Base-by-base conservation (phyloP, 2,329 filamentous ascomycete species). In the Apiospora phragmitis region DNA sequence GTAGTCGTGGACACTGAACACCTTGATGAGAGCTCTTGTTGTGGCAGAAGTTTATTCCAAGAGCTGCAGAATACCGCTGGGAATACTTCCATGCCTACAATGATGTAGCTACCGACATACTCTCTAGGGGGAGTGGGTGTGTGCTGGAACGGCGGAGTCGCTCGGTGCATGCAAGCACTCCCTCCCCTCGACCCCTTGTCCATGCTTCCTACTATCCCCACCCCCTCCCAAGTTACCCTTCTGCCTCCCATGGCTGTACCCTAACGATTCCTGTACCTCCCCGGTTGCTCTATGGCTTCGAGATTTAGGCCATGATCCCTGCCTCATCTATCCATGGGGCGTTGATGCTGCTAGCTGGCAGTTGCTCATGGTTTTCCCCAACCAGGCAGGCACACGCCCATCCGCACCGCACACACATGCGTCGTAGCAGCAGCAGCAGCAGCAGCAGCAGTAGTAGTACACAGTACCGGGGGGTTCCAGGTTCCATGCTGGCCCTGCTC, bases 321-420 rank as follows among this genome's bases (percentile, higher is more conserved):
- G 32, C 55, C 32, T 32, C 55, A 35, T 62, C 55, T 62, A 32
- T 67, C 41, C 45, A 67, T 16, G 42, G 38, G 42, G 65, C 29
- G 65, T 14, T 45, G 65, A 8, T 67, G 41, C 24, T 45, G 65
- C 65, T 67, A 41, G 65, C 38, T 67, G 65, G 65, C 38, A 67
- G 38, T 67, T 67, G 65, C 38, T 67, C 65, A 45, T 67, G 65
- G 65, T 59, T 59, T n/a, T 62, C 32, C 55, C 55, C 55, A 38
- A 14, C 55, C 55, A 62, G 18, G 55, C 35, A 62, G 32, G 55
- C 55, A 38, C 55, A 62, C 29, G 18, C 55, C 47, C 47, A 26
- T 14, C 47, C 47, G 47, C 47, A 51, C 47, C 24, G 47, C 18
- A 18, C 43, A 12, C 24, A 7, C n/a, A n/a, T n/a, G n/a, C n/a